A percentile compares a stretch with the other conserved stretches of the same genome.
Evolutionary conservation across 2,329 filamentous ascomycete species (phyloP).

Genomic region (Paradendryphiella salina): DNA sequence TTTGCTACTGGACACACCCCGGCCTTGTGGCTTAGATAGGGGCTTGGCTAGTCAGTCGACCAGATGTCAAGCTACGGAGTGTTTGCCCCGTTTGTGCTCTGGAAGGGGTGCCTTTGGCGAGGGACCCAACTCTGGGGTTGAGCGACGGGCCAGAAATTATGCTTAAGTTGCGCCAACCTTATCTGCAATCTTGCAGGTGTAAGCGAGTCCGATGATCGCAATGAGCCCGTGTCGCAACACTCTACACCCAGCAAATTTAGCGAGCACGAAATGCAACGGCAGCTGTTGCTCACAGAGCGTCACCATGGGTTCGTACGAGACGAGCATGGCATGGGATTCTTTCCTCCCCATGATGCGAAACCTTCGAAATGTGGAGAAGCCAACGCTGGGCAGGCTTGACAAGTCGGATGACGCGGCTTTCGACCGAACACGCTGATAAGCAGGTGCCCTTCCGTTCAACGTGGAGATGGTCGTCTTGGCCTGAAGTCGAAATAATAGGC

Average conservation of each 20-base stretch:
- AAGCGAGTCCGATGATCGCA: conserved; percentile 33
- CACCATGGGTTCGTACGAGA: neutral
- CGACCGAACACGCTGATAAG: conserved; percentile 25
- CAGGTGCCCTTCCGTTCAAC: conserved; percentile 23
- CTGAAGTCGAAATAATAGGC: conserved; percentile 35
- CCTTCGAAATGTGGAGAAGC: conserved; percentile 13
- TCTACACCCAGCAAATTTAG: neutral
- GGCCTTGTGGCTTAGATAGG: neutral
- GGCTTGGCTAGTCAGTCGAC: conserved; percentile 3
- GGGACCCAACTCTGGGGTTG: conserved; percentile 23
- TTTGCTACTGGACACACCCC: conserved; percentile 1
- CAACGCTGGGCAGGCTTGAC: conserved; percentile 17
- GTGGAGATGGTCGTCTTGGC: conserved; percentile 31
- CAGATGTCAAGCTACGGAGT: conserved; percentile 5
- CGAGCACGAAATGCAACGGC: neutral
- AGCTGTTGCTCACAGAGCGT: neutral
- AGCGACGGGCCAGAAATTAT: conserved; percentile 39
- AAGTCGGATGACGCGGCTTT: conserved; percentile 41
- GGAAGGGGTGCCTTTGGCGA: conserved; percentile 19
- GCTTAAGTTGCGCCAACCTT: conserved; percentile 46
- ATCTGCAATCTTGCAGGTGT: conserved; percentile 37
- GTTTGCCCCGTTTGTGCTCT: conserved; percentile 1
- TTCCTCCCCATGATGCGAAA: conserved; percentile 1
- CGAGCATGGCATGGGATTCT: too few species aligned
- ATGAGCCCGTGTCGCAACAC: conserved; percentile 2